Evolutionary conservation across 192 early-diverging fungal species (phyloP).

Genomic region (Chytriomyces hyalinus): DNA sequence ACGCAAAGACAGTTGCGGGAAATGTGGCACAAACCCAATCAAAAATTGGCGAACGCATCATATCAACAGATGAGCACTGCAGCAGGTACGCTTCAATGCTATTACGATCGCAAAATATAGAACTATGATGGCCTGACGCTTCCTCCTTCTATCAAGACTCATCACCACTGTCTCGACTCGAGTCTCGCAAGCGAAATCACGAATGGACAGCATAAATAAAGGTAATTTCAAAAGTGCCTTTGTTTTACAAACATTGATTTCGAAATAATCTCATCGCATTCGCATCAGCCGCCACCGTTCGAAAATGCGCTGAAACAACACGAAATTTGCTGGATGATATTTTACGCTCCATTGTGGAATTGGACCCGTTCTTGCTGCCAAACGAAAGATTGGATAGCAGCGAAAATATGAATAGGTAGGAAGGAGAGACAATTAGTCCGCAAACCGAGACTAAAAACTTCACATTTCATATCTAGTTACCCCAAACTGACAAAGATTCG

Average conservation of each 20-base stretch:
- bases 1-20: background rate
- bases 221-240: background rate
- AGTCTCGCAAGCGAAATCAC: background rate
- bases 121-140: background rate
- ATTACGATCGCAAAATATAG: background rate
- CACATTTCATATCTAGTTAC: background rate
- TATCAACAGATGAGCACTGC: background rate
- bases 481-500: background rate
- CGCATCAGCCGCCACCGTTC: background rate
- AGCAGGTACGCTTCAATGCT: background rate
- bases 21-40: slow-evolving; percentile 11
- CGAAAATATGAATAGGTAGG: slow-evolving; percentile 21
- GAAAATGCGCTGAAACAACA: slow-evolving; percentile 1
- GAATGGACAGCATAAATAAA: slow-evolving; percentile 1
- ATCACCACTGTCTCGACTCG: background rate
- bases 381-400: slow-evolving; percentile 14
- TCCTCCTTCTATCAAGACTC: background rate
- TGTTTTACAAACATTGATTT: background rate
- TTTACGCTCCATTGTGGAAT: background rate
- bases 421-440: background rate
- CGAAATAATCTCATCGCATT: background rate
- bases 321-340: slow-evolving; percentile 16
- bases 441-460: background rate
- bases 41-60: slow-evolving; percentile 3
- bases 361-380: slow-evolving; percentile 16